Percentiles rank a stretch among this genome's conserved stretches.
Evolutionary conservation across 2,329 filamentous ascomycete genomes (phyloP).

Genomic region (Fonsecaea pedrosoi): DNA sequence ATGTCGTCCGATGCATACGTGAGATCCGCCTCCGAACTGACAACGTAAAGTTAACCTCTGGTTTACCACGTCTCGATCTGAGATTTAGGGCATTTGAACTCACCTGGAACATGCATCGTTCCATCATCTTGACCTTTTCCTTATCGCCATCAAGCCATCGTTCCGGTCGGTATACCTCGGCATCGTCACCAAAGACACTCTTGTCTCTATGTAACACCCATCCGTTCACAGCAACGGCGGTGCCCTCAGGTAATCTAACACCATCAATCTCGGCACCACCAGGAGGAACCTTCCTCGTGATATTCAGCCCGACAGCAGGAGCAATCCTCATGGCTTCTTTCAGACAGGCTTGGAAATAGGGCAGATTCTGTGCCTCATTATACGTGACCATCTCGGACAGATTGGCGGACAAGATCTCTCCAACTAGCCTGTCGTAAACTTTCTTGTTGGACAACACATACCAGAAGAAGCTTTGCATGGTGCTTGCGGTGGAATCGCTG

Average conservation of each 20-base stretch:
- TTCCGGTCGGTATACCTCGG: slow-evolving; percentile 52
- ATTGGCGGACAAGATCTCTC: slow-evolving; percentile 46
- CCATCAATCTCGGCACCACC: slow-evolving; percentile 35
- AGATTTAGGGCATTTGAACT: slow-evolving; percentile 13
- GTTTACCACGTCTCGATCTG: background rate
- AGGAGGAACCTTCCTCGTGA: slow-evolving; percentile 41
- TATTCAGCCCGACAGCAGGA: slow-evolving; percentile 41
- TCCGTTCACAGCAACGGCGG: slow-evolving; percentile 39
- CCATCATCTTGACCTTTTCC: slow-evolving; percentile 55
- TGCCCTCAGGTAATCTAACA: slow-evolving; percentile 33
- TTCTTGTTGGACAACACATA: slow-evolving; percentile 54
- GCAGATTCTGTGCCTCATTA: slow-evolving; percentile 35
- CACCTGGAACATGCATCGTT: slow-evolving; percentile 64
- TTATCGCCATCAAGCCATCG: slow-evolving; percentile 50
- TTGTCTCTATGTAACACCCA: slow-evolving; percentile 54
- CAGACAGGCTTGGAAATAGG: slow-evolving; percentile 38
- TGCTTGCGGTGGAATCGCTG: slow-evolving; percentile 66
- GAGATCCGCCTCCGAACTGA: slow-evolving; percentile 60
- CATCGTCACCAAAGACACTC: slow-evolving; percentile 50
- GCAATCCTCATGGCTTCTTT: slow-evolving; percentile 40
- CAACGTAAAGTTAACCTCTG: background rate
- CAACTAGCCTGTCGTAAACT: slow-evolving; percentile 57
- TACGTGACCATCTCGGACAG: slow-evolving; percentile 37
- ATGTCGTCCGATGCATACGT: slow-evolving; percentile 64
- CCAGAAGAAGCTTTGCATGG: slow-evolving; percentile 65